These are phyloP conservation scores for Podospora pseudocomata DNA, from an alignment of 495 filamentous ascomycete species.

Conservation along the genomic window DNA sequence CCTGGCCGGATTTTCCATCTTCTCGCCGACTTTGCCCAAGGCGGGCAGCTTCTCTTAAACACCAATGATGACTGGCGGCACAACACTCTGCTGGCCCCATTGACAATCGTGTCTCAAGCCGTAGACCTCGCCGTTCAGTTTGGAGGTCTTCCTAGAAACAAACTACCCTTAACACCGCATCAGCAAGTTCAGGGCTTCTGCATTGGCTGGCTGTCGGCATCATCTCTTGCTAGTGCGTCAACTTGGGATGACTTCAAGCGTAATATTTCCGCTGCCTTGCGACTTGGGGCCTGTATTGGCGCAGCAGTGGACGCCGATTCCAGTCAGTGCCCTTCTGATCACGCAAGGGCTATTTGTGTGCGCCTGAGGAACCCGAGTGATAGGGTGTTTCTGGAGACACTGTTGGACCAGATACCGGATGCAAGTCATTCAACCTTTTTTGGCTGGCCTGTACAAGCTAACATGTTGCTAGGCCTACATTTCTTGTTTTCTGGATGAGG, in stretches of 20 bases:
- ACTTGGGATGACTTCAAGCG: not conserved
- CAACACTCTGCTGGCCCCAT: not conserved
- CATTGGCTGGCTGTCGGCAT: not conserved
- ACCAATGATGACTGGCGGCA: not conserved
- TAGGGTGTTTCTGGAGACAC: not conserved
- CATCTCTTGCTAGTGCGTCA: not conserved
- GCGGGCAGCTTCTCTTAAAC: not conserved
- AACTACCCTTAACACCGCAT: not conserved
- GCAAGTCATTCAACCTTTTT: not conserved
- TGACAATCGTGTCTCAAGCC: not conserved
- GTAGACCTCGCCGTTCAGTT: not conserved
- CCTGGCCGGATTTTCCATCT: not conserved
- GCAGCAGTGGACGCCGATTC: not conserved
- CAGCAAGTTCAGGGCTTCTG: slow-evolving; percentile 1
- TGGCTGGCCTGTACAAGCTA: not conserved
- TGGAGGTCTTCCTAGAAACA: not conserved
- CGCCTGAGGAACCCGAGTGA: not conserved
- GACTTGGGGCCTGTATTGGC: not conserved
- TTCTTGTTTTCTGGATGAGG: not conserved
- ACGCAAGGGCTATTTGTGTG: not conserved
- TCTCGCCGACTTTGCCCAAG: not conserved
- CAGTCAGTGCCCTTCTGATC: not conserved
- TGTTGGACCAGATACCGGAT: not conserved
- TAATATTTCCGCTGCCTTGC: not conserved
- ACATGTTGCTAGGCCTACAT: not conserved